Conservation (phyloP, 495 filamentous ascomycete genomes). For the Trichoderma gamsii region DNA sequence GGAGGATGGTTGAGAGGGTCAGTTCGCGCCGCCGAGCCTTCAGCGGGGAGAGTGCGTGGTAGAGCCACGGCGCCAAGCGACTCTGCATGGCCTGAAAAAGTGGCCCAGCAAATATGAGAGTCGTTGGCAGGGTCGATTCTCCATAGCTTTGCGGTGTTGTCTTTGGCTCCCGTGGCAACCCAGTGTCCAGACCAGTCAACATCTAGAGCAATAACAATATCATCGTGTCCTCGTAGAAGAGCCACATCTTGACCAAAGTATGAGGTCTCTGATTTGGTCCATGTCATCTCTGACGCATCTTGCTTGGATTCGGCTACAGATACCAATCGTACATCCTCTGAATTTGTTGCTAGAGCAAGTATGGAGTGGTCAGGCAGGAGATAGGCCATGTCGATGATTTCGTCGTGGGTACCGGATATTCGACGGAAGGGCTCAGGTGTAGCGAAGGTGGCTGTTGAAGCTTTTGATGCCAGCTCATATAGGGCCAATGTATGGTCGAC, state of each 20-base stretch:
- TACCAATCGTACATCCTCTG: slow-evolving; percentile 84
- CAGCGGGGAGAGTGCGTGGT: slow-evolving; percentile 58
- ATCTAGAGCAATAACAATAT: slow-evolving; percentile 92
- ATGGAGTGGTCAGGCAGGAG: slow-evolving; percentile 71
- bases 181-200: slow-evolving; percentile 94
- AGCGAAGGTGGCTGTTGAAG: slow-evolving; percentile 25
- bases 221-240: slow-evolving; percentile 79
- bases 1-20: slow-evolving; percentile 75
- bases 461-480: slow-evolving; percentile 47
- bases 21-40: slow-evolving; percentile 54
- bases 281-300: slow-evolving; percentile 21
- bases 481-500: slow-evolving; percentile 79
- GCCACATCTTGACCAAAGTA: slow-evolving; percentile 87
- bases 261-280: slow-evolving; percentile 32
- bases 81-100: slow-evolving; percentile 87
- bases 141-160: slow-evolving; percentile 92
- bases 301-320: slow-evolving; percentile 40
- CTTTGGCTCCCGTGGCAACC: slow-evolving; percentile 93
- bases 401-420: slow-evolving; percentile 94
- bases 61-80: slow-evolving; percentile 89
- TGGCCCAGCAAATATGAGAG: slow-evolving; percentile 71
- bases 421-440: slow-evolving; percentile 50
- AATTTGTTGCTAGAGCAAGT: slow-evolving; percentile 89
- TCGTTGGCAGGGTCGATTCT: slow-evolving; percentile 68
- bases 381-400: slow-evolving; percentile 89